Base-by-base conservation (phyloP, 1,139 yeast genomes). In the Debaryomyces fabryi region DNA sequence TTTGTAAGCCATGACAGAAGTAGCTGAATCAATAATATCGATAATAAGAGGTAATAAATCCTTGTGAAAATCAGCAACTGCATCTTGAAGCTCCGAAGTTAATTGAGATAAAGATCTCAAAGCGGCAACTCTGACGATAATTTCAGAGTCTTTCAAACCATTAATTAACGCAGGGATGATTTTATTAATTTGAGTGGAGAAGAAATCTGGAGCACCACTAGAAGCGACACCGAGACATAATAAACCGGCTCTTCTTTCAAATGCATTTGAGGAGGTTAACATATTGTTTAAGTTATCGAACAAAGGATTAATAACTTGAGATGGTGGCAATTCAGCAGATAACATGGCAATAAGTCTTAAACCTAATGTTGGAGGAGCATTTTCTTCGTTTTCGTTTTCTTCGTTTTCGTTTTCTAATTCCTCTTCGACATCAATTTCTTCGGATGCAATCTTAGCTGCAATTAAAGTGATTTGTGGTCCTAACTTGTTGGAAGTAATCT, bases 161-260 rank as follows among this genome's bases (percentile, higher is more conserved):
- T 77, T 72, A 49, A 88, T 78, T 49, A 93, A 72, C 51, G 85
- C 81, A 47, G 91, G 90, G 49, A 91, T 78, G 51, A 93, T 74
- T 63, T 85, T 85, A 53, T 81, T 79, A 54, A 92, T 72, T 63
- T 90, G 95, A 47, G 86, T 79, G 45, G 92, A 82, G 59, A 88
- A 81, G 69, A 79, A 92, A 65, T 93, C 99, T 54, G 98, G 98
- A 40, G 98, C 93, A 64, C 99, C 99, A 55, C 88, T 82, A 45
- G 89, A 88, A 46, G 95, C 84, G 49, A 85, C 90, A 58, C 96
- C 92, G 54, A 93, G 76, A 38, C 96, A 81, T 60, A 89, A 76
- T 52, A 91, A 78, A 49, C 88, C 95, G 53, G 96, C 97, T 71
- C 97, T 86, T 74, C 96, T 85, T 71, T 88, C 91, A 56, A 83